phyloP scores from a whole-genome alignment of 768 basidiomycete species.

The Suillus subalutaceus region DNA sequence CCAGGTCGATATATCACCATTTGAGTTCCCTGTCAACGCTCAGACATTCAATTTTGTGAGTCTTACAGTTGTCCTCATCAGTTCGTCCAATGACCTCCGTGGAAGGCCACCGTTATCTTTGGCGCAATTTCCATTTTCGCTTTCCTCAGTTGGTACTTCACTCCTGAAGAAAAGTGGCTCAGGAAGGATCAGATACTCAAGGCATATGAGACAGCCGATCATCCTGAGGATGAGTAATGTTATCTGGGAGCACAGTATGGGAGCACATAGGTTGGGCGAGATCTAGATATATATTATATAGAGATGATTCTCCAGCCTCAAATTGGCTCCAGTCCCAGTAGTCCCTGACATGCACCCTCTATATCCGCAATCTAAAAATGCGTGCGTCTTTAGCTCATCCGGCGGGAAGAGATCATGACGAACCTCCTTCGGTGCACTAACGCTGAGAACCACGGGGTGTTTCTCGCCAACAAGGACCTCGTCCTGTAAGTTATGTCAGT shows the following conservation, averaged over 20 bases:
- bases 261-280: background rate
- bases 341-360: conserved; percentile 79
- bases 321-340: conserved; percentile 60
- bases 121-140: conserved; percentile 79
- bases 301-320: conserved; percentile 3
- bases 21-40: conserved; percentile 80
- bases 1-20: conserved; percentile 84
- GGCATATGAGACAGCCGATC: conserved; percentile 40
- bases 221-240: conserved; percentile 9
- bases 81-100: conserved; percentile 17
- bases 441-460: conserved; percentile 64
- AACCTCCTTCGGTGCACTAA: conserved; percentile 84
- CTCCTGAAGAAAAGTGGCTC: conserved; percentile 81
- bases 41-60: conserved; percentile 85
- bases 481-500: conserved; percentile 45
- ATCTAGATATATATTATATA: background rate
- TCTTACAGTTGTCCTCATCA: conserved; percentile 15
- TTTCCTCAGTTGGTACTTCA: conserved; percentile 75
- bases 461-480: conserved; percentile 71
- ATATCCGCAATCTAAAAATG: conserved; percentile 62
- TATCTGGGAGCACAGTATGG: background rate
- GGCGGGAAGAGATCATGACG: conserved; percentile 12
- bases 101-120: conserved; percentile 77
- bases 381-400: conserved; percentile 11
- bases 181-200: conserved; percentile 61